A percentile compares a stretch with the other conserved stretches of the same genome.
These are phyloP conservation scores for Cardiospermum halicacabum DNA, from an alignment of 345 rosid species.

Conservation along the genomic window DNA sequence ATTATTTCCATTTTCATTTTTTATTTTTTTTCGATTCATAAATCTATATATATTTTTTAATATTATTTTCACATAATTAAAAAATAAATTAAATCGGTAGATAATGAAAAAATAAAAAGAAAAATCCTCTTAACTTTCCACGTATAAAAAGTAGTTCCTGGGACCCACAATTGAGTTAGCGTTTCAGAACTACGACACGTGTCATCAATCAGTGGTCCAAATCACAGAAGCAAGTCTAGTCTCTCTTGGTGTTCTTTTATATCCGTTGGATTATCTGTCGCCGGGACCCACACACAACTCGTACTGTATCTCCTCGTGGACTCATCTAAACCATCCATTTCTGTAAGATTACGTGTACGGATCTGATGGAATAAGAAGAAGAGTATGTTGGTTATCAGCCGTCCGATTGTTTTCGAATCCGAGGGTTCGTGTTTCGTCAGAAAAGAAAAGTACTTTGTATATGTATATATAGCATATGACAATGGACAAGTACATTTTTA, in stretches of 20 bases:
- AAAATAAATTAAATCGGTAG: no score
- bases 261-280: neutral
- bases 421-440: neutral
- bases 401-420: constrained; percentile 7
- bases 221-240: neutral
- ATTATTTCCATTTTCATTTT: no score
- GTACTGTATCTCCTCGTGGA: neutral
- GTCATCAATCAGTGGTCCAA: neutral
- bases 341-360: constrained; percentile 13
- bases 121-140: neutral
- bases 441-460: neutral
- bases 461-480: neutral
- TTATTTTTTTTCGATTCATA: no score
- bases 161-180: neutral
- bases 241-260: constrained; percentile 4
- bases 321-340: no score
- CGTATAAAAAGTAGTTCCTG: neutral
- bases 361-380: neutral
- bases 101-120: no score
- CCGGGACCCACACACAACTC: neutral
- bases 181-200: neutral
- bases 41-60: no score
- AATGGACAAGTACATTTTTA: neutral
- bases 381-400: neutral
- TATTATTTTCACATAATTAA: no score